Evolutionary conservation across 768 basidiomycete genomes (phyloP), one percentile per base, ranked within the genome.

Genomic region (Suillus cothurnatus): DNA sequence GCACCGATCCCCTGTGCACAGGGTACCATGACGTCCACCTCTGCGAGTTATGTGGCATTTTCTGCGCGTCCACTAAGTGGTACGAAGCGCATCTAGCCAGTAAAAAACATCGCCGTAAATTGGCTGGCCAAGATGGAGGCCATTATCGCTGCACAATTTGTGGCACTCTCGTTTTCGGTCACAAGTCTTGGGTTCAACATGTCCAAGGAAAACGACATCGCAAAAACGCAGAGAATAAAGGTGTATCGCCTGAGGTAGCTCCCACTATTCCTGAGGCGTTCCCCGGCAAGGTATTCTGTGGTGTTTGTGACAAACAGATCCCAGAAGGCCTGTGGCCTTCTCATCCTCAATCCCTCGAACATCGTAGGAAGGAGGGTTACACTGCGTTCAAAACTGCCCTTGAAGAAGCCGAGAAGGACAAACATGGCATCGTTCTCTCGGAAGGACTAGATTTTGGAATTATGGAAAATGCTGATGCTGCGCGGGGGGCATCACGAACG

Each of bases 331-430:
- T 68, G 19, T 85, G 82, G 85, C 31, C 61, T 3, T 36, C 43
- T 0, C 85, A 86, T 67, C 52, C 72, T 9, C 61, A 32, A 1
- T 67, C 66, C 19, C 4, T 39, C 0, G 72, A 68, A 19, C 86
- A 87, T 66, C 64, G 66, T 28, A 75, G 73, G 36, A 79, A 78
- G 31, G 79, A 81, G 68, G 68, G 64, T 8, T 85, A 79, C 64
- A 67, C 79, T 0, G 70, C 75, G 6, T 83, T 82, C 66, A 76
- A 78, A 49, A 73, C 78, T 2, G 83, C 80, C 0, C 62, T 86
- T 17, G 84, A 85, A 14, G 84, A 85, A 49, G 83, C 86, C 0
- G 83, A 86, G 60, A 80, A 79, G 49, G 86, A 88, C 66, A 86
- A 85, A 61, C 77, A 87, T 55, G 85, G 84, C 1, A 73, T 88